A percentile compares a stretch with the other conserved stretches of the same genome.
These are phyloP conservation scores for Umbelopsis isabellina DNA, from an alignment of 192 early-diverging fungal species.

Conservation along the genomic window DNA sequence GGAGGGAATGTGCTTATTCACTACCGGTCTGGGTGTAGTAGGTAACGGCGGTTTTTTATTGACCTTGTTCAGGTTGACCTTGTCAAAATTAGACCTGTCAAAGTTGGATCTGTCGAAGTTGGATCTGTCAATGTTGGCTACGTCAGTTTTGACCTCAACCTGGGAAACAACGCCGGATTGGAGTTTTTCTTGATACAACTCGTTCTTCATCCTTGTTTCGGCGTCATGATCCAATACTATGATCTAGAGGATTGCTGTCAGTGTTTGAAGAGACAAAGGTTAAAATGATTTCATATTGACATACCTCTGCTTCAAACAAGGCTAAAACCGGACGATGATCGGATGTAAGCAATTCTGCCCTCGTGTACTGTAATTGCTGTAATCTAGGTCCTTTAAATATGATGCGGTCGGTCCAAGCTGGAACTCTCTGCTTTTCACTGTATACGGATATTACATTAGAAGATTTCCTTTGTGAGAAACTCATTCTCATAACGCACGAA, in stretches of 20 bases:
- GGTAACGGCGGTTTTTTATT: slow-evolving; percentile 19
- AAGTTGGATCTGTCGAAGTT: too few relatives aligned
- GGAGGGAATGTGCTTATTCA: not conserved
- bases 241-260: slow-evolving; percentile 32
- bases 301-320: slow-evolving; percentile 41
- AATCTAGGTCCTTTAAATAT: slow-evolving; percentile 59
- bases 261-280: not conserved
- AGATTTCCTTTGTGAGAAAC: not conserved
- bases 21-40: slow-evolving; percentile 12
- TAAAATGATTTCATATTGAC: slow-evolving; percentile 1
- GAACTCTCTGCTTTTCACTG: slow-evolving; percentile 65
- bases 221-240: slow-evolving; percentile 48
- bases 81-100: too few relatives aligned
- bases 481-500: slow-evolving; percentile 23
- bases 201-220: slow-evolving; percentile 50
- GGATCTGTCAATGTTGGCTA: not conserved
- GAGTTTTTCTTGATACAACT: slow-evolving; percentile 52
- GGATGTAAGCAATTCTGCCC: slow-evolving; percentile 71
- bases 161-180: not conserved
- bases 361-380: slow-evolving; percentile 49
- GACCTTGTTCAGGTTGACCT: not conserved
- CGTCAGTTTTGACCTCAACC: slow-evolving; percentile 23
- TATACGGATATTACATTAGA: not conserved
- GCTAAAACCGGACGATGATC: slow-evolving; percentile 72
- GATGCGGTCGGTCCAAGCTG: slow-evolving; percentile 74